Evolutionary conservation across 129 eudicot genomes (phyloP).

Genomic region (Pulicaria dysenterica): DNA sequence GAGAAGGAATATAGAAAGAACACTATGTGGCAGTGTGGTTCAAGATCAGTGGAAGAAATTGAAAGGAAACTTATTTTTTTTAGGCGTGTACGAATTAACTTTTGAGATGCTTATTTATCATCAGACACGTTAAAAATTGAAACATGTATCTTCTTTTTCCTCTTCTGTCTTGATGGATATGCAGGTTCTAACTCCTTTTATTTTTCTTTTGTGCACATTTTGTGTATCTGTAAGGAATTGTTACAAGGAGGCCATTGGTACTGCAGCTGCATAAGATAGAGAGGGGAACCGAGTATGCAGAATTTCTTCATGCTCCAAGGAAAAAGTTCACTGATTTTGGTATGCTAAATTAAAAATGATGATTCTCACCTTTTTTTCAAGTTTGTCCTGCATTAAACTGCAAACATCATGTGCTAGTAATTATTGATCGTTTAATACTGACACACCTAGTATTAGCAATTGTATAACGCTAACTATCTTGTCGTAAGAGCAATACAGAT

Average conservation of each 20-base stretch:
- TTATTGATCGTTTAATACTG: constrained; percentile 3
- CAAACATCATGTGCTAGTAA: constrained; percentile 5
- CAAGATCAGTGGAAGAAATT: neutral
- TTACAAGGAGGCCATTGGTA: constrained; percentile 98
- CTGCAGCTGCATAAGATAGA: constrained; percentile 92
- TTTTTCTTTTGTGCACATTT: constrained; percentile 26
- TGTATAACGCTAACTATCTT: neutral
- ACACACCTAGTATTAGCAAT: constrained; percentile 20
- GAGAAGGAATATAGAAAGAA: neutral
- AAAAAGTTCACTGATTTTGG: constrained; percentile 89
- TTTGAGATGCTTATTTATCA: neutral
- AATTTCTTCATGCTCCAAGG: constrained; percentile 95
- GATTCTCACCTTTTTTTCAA: constrained; percentile 5
- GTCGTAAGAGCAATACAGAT: neutral
- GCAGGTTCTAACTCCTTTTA: constrained; percentile 5
- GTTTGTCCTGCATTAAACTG: constrained; percentile 5
- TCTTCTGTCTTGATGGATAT: neutral
- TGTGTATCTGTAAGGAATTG: constrained; percentile 65
- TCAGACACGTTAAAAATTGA: neutral
- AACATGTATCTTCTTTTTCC: neutral
- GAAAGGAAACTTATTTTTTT: neutral
- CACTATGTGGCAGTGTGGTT: neutral
- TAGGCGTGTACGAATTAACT: neutral
- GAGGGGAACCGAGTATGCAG: constrained; percentile 81
- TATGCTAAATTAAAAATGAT: constrained; percentile 34